Conservation (phyloP, 768 basidiomycete genomes). For the Suillus weaverae region DNA sequence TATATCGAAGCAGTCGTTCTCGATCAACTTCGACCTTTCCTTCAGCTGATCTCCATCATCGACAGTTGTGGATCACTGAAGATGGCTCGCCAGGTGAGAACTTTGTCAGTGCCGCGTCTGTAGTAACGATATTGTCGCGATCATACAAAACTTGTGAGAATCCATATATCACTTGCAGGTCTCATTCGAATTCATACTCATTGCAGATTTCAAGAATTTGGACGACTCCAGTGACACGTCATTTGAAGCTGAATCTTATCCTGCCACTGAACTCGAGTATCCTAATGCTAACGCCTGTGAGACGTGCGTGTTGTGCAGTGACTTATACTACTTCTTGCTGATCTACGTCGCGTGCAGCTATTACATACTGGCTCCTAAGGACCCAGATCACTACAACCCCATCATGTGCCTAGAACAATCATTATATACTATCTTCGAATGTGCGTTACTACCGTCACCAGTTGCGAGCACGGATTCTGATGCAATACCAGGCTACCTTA, state of each 20-base stretch:
- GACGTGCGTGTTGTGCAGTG: constrained; percentile 43
- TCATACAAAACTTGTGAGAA: constrained; percentile 69
- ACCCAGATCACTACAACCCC: constrained; percentile 86
- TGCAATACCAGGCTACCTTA: constrained; percentile 57
- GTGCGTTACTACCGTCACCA: constrained; percentile 34
- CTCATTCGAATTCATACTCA: constrained; percentile 16
- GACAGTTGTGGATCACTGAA: constrained; percentile 51
- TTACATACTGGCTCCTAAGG: constrained; percentile 75
- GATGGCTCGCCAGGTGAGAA: constrained; percentile 51
- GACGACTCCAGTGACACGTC: constrained; percentile 59
- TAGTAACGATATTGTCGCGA: constrained; percentile 62
- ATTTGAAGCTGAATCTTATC: constrained; percentile 64
- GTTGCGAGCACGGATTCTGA: constrained; percentile 8
- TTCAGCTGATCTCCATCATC: constrained; percentile 29
- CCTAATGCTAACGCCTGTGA: constrained; percentile 71
- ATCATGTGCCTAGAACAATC: constrained; percentile 76
- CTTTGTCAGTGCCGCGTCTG: constrained; percentile 64
- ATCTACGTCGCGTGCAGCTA: constrained; percentile 45
- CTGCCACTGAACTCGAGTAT: constrained; percentile 74
- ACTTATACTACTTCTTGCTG: background rate
- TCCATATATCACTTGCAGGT: background rate
- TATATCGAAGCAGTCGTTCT: constrained; percentile 57
- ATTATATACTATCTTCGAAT: constrained; percentile 70
- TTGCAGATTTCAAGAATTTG: constrained; percentile 68
- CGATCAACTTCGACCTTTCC: constrained; percentile 62